Percentiles rank a stretch among this genome's conserved stretches.
Conservation (phyloP, 2,329 filamentous ascomycete genomes). For the Cladorrhinum sp. region DNA sequence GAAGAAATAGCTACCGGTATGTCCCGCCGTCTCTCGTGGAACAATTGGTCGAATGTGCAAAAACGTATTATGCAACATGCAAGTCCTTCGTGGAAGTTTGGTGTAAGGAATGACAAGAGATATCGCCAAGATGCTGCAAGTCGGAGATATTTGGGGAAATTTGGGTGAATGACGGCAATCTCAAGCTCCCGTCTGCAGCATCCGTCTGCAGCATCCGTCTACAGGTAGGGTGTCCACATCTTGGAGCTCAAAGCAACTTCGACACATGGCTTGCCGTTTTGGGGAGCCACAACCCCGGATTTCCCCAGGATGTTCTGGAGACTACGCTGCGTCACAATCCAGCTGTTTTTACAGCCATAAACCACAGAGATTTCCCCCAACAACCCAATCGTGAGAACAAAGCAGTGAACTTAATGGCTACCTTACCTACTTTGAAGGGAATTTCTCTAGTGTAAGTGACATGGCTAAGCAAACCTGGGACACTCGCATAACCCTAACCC, state of each 20-base stretch:
- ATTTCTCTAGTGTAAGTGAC: neutral
- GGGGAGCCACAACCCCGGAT: neutral
- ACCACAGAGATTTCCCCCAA: too few species aligned
- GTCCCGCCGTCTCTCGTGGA: too few species aligned
- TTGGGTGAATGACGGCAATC: too few species aligned
- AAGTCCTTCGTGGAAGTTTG: neutral
- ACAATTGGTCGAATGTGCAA: neutral
- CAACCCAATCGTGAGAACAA: too few species aligned
- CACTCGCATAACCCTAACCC: neutral
- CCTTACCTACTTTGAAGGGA: too few species aligned
- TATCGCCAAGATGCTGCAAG: neutral
- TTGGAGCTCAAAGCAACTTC: too few species aligned
- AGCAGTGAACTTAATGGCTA: too few species aligned
- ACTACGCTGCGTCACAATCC: neutral
- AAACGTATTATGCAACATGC: neutral
- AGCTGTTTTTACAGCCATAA: neutral
- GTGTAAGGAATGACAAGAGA: neutral
- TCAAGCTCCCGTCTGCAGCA: neutral
- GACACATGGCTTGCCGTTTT: neutral
- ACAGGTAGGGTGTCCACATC: neutral
- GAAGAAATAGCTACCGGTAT: too few species aligned
- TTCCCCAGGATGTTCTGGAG: neutral
- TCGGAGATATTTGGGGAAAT: neutral
- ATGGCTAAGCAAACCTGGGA: neutral
- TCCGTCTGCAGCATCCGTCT: too few species aligned